These are phyloP conservation scores for Ophiostoma pallidulum DNA, from an alignment of 2,329 filamentous ascomycete genomes.

Conservation along the genomic window DNA sequence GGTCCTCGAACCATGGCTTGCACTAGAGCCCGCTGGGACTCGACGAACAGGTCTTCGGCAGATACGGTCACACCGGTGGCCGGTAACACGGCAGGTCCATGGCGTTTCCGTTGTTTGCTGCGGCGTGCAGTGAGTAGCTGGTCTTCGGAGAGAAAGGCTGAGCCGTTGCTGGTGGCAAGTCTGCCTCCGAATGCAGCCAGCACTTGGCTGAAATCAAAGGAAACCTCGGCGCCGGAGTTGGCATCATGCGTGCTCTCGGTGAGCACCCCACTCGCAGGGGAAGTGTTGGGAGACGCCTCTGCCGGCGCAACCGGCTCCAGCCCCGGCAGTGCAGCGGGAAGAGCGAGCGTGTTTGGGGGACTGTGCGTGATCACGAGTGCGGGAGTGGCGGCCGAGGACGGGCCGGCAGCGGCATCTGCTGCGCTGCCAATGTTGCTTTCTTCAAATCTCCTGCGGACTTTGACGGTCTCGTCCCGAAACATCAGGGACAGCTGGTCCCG, in stretches of 20 bases:
- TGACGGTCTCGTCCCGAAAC: conserved; percentile 57
- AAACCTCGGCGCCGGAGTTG: background rate
- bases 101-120: background rate
- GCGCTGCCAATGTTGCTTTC: conserved; percentile 19
- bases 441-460: conserved; percentile 50
- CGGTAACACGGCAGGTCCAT: background rate
- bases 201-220: background rate
- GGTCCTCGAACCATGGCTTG: conserved; percentile 25
- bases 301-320: too few species aligned
- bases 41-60: background rate
- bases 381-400: conserved; percentile 3
- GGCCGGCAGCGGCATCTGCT: background rate
- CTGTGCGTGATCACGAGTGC: too few species aligned
- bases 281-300: too few species aligned
- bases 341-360: too few species aligned
- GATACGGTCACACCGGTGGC: background rate
- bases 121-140: background rate
- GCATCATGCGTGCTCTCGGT: too few species aligned
- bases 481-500: conserved; percentile 54
- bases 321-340: too few species aligned
- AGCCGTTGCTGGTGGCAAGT: background rate
- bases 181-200: background rate
- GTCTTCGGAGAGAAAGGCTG: background rate
- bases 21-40: background rate
- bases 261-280: too few species aligned